A percentile compares a stretch with the other conserved stretches of the same genome.
phyloP scores from a whole-genome alignment of 192 early-diverging fungal species.

The Umbelopsis sp. region DNA sequence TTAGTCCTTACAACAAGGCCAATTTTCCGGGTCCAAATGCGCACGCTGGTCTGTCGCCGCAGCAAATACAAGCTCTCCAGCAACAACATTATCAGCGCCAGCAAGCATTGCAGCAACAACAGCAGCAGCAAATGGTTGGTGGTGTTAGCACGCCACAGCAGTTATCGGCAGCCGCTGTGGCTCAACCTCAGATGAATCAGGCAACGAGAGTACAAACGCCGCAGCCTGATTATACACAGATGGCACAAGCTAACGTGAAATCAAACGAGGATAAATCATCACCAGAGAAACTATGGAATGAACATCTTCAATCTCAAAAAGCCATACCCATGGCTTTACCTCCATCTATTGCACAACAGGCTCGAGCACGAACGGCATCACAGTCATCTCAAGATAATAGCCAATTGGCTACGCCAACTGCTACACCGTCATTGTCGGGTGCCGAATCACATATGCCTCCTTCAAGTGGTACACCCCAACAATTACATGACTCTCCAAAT shows the following conservation, averaged over 20 bases:
- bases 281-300: slow-evolving; percentile 13
- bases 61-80: slow-evolving; percentile 31
- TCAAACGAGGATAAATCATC: neutral
- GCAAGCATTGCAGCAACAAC: slow-evolving; percentile 28
- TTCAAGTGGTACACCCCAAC: slow-evolving; percentile 17
- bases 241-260: slow-evolving; percentile 22
- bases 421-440: neutral
- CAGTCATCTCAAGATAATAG: neutral
- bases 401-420: neutral
- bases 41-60: slow-evolving; percentile 22
- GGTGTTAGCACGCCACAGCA: slow-evolving; percentile 13
- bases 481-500: slow-evolving; percentile 26
- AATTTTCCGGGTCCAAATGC: neutral
- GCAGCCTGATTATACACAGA: slow-evolving; percentile 24
- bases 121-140: slow-evolving; percentile 22
- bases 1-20: neutral
- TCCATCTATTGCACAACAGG: slow-evolving; percentile 1
- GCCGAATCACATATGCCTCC: slow-evolving; percentile 8
- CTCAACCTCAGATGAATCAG: slow-evolving; percentile 14
- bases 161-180: neutral
- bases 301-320: neutral
- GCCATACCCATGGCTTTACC: neutral
- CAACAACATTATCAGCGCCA: slow-evolving; percentile 36
- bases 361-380: neutral
- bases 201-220: neutral